Evolutionary conservation across 495 filamentous ascomycete genomes (phyloP).

Genomic region (Monascus purpureus): DNA sequence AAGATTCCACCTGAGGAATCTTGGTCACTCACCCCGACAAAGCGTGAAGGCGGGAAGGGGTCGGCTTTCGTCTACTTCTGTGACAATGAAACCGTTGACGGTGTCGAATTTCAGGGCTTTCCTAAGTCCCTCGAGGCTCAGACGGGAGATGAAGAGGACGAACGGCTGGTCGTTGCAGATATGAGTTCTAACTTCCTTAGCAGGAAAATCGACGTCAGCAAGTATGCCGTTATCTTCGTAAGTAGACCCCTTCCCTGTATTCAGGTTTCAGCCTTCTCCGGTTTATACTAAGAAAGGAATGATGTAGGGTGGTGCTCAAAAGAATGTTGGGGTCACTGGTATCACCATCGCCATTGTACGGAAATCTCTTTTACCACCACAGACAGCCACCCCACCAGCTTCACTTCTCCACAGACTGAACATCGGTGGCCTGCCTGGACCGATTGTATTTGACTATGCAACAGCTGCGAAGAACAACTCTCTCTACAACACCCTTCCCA

Average conservation of each 20-base stretch:
- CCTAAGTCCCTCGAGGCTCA: slow-evolving; percentile 45
- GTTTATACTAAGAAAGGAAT: not conserved
- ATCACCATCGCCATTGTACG: slow-evolving; percentile 72
- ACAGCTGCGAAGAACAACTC: slow-evolving; percentile 75
- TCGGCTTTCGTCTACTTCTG: slow-evolving; percentile 81
- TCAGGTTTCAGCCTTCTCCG: not conserved
- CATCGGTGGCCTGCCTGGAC: slow-evolving; percentile 49
- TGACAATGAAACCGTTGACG: slow-evolving; percentile 76
- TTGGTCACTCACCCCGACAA: slow-evolving; percentile 62
- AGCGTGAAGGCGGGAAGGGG: slow-evolving; percentile 29
- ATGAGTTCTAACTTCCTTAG: slow-evolving; percentile 64
- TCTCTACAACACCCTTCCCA: slow-evolving; percentile 88
- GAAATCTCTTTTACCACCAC: slow-evolving; percentile 59
- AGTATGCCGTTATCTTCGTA: slow-evolving; percentile 38
- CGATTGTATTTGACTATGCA: slow-evolving; percentile 66
- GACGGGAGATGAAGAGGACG: slow-evolving; percentile 36
- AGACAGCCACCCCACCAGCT: slow-evolving; percentile 39
- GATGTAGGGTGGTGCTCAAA: slow-evolving; percentile 56
- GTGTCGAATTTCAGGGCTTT: slow-evolving; percentile 80
- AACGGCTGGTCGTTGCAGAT: slow-evolving; percentile 64
- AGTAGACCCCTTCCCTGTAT: not conserved
- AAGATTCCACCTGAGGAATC: slow-evolving; percentile 59
- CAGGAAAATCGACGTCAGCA: slow-evolving; percentile 50
- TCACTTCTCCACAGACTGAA: slow-evolving; percentile 54
- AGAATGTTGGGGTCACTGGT: slow-evolving; percentile 79